Evolutionary conservation across 2,329 filamentous ascomycete genomes (phyloP).

Genomic region (Aspergillus sp.): DNA sequence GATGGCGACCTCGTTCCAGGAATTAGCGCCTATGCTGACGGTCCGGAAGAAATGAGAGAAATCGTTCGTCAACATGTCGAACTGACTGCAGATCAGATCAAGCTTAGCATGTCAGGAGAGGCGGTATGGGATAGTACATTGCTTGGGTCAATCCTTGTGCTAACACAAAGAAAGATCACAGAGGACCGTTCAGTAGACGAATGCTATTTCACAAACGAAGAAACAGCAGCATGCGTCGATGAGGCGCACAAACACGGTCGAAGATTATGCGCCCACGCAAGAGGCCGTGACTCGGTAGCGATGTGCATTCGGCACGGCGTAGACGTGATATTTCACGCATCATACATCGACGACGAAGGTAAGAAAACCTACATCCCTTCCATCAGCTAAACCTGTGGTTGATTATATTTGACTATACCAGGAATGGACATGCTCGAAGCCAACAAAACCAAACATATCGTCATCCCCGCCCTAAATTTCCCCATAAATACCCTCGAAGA

Average conservation of each 20-base stretch:
- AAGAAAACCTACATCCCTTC: neutral
- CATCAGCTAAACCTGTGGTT: neutral
- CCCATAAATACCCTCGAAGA: constrained; percentile 34
- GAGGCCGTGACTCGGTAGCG: constrained; percentile 40
- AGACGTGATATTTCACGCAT: constrained; percentile 45
- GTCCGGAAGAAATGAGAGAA: constrained; percentile 35
- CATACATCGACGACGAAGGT: constrained; percentile 37
- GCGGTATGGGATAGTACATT: neutral
- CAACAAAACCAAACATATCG: constrained; percentile 34
- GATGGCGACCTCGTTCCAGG: constrained; percentile 41
- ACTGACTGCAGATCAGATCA: constrained; percentile 40
- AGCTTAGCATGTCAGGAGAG: constrained; percentile 40
- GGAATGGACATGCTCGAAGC: constrained; percentile 27
- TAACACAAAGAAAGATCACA: constrained; percentile 14
- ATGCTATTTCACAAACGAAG: constrained; percentile 42
- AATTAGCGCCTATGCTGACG: constrained; percentile 39
- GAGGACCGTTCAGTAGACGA: constrained; percentile 34
- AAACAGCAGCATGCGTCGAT: constrained; percentile 44
- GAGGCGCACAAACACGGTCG: constrained; percentile 34
- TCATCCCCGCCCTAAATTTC: constrained; percentile 42
- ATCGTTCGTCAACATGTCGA: constrained; percentile 31
- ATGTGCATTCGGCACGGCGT: constrained; percentile 41
- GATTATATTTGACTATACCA: neutral
- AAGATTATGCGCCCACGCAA: constrained; percentile 39
- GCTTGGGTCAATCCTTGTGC: neutral